phyloP scores from a whole-genome alignment of 169 alveolate species.

The Perkinsus chesapeaki region DNA sequence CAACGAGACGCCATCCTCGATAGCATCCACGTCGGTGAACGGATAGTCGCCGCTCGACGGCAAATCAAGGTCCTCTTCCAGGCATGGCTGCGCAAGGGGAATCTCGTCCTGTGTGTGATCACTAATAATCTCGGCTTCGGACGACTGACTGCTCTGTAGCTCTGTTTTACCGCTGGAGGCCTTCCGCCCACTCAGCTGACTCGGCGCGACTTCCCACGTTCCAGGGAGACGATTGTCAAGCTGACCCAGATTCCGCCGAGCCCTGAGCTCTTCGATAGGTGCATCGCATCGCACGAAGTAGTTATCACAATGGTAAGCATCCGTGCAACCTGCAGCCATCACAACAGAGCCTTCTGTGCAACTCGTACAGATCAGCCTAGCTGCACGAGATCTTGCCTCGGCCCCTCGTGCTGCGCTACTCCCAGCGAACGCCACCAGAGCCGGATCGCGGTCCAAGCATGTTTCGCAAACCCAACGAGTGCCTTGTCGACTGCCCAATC shows the following conservation, averaged over 20 bases:
- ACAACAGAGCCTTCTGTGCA: not conserved
- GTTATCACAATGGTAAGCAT: not conserved
- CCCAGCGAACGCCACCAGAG: not conserved
- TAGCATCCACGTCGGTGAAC: no score
- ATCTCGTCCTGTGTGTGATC: no score
- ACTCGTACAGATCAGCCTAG: not conserved
- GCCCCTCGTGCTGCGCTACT: not conserved
- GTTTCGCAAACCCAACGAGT: not conserved
- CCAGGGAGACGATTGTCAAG: not conserved
- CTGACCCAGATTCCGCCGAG: not conserved
- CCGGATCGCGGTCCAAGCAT: not conserved
- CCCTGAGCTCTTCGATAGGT: not conserved
- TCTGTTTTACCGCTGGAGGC: not conserved
- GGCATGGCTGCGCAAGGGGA: no score
- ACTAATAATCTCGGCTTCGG: not conserved
- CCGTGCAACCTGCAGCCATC: not conserved
- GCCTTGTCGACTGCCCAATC: not conserved
- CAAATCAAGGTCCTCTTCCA: no score
- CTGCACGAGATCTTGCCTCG: not conserved
- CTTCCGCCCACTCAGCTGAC: not conserved
- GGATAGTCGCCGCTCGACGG: no score
- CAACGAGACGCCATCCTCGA: not conserved
- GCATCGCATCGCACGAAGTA: not conserved
- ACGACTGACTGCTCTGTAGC: not conserved
- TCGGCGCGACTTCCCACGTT: not conserved